Percentiles rank a stretch among this genome's conserved stretches.
Evolutionary conservation across 768 basidiomycete genomes (phyloP).

Genomic region (Termitomyces sp.): DNA sequence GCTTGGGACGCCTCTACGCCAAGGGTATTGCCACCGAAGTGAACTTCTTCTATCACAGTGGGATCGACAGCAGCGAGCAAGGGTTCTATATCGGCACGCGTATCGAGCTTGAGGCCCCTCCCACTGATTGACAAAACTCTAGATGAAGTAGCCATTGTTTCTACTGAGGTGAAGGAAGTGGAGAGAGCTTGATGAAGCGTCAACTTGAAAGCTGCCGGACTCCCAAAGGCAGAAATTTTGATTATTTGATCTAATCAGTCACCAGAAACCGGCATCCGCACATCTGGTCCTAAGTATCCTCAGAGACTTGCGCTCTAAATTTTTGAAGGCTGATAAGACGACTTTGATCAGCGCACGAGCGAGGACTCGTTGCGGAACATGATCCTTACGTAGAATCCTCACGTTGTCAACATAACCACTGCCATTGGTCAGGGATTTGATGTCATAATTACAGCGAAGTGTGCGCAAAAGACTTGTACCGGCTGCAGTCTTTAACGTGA

Average conservation of each 20-base stretch:
- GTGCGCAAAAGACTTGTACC: too few species aligned
- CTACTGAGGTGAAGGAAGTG: neutral
- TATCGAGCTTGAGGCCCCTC: conserved; percentile 76
- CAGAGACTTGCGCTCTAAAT: too few species aligned
- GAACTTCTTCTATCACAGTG: conserved; percentile 74
- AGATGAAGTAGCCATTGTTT: conserved; percentile 25
- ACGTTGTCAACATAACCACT: too few species aligned
- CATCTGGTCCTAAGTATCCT: too few species aligned
- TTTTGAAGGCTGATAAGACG: too few species aligned
- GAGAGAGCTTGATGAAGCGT: neutral
- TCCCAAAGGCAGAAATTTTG: conserved; percentile 1
- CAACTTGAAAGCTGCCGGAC: too few species aligned
- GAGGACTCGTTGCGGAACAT: neutral
- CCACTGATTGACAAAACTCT: conserved; percentile 49
- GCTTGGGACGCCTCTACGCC: conserved; percentile 88
- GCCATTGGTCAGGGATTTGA: too few species aligned
- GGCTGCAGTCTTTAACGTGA: too few species aligned
- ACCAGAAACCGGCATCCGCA: neutral
- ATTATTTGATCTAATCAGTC: conserved; percentile 2
- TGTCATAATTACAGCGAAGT: too few species aligned
- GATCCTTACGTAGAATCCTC: too few species aligned
- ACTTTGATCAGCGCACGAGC: neutral
- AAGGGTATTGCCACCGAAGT: conserved; percentile 91
- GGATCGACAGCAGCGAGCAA: conserved; percentile 66
- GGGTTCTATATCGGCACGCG: conserved; percentile 70